These are phyloP conservation scores for Tulasnella sp. DNA, from an alignment of 768 basidiomycete species.

Conservation along the genomic window DNA sequence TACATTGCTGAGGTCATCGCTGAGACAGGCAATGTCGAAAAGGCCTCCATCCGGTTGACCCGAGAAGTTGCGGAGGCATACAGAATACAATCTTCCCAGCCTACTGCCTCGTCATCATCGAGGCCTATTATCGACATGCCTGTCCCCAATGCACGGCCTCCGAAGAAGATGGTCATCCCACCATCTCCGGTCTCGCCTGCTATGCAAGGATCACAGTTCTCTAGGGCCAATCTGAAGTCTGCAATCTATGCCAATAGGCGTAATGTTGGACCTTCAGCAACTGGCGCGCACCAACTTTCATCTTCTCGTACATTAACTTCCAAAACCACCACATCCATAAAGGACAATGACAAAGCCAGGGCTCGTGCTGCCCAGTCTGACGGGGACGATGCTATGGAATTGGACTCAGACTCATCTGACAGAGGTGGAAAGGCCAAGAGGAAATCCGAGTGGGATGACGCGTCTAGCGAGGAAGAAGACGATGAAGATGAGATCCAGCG, in stretches of 20 bases:
- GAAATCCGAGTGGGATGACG: neutral
- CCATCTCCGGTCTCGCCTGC: neutral
- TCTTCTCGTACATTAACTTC: neutral
- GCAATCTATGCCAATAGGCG: slow-evolving; percentile 19
- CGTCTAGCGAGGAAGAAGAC: slow-evolving; percentile 23
- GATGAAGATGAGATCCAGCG: slow-evolving; percentile 19
- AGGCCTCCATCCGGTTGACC: no score
- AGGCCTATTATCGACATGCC: no score
- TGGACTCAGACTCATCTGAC: neutral
- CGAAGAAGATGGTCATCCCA: no score
- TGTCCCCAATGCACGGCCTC: no score
- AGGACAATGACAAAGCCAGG: neutral
- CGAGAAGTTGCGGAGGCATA: no score
- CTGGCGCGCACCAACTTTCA: neutral
- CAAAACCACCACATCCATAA: neutral
- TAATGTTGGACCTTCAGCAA: neutral
- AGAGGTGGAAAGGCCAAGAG: neutral
- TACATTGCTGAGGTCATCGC: no score
- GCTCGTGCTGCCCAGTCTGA: neutral
- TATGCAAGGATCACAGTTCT: neutral
- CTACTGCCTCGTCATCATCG: no score
- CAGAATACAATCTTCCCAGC: no score
- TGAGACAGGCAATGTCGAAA: no score
- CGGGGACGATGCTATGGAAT: no score
- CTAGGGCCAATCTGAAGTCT: slow-evolving; percentile 16